Evolutionary conservation across 108 stramenopile genomes (phyloP), one percentile per base, ranked within the genome.

Genomic region (Cyclotella cryptica): DNA sequence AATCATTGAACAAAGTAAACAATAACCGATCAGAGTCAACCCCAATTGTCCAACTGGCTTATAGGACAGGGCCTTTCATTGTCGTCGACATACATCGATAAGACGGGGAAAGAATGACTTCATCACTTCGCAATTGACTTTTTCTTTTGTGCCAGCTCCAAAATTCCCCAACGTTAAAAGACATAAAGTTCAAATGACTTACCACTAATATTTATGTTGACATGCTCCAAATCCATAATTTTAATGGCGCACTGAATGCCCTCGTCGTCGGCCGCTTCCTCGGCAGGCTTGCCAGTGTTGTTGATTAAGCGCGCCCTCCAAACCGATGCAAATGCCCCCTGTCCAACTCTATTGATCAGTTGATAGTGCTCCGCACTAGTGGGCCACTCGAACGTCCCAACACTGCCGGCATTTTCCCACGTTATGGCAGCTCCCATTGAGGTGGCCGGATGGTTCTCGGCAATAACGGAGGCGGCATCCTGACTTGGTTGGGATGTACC

Each of bases 301-400:
- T 46, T 62, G 54, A 67, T 64, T 19, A 86, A 74, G 12, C 65
- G 66, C 0, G 96, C 98, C 49, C 86, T 83, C 90, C 92, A 98
- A 1, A 98, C 98, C 10, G 94, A 87, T 19, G 97, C 98, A 82
- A 97, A 98, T 21, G 97, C 98, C 12, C 98, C 98, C 69, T 92
- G 91, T 14, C 98, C 98, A 40, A 98, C 97, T 52, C 89, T 86
- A 53, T 88, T 84, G 29, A 81, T 71, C 40, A 92, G 59, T n/a
- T 85, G 77, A 62, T 93, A 96, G 21, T 68, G 64, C 30, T 63
- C 46, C 3, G 91, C 64, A 41, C 82, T 84, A 39, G 90, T 89
- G 22, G 95, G 92, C 92, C 92, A 93, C 35, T 88, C 80, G 42
- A 76, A 70, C 22, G 51, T 13, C 24, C 75, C 75, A n/a, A n/a